Evolutionary conservation across 176 grass and related monocot genomes (phyloP).

Genomic region (Cenchrus purpureus): DNA sequence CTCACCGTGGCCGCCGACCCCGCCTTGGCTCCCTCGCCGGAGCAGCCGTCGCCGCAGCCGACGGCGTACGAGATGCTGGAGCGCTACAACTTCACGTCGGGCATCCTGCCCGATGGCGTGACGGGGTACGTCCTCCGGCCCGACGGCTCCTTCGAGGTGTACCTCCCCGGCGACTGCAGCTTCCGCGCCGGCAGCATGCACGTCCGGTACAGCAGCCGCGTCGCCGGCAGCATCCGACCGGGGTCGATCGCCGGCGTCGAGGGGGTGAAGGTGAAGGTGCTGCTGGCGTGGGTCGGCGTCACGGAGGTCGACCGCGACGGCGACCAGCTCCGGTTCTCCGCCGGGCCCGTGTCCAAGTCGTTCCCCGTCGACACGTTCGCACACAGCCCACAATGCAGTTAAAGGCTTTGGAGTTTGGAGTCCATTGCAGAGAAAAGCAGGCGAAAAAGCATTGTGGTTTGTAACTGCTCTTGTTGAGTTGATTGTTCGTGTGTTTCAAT

Average conservation of each 20-base stretch:
- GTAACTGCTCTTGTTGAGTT: too few species aligned
- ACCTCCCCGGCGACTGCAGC: conserved; percentile 45
- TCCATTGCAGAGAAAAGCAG: not conserved
- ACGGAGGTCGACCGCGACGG: conserved; percentile 24
- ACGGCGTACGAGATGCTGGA: conserved; percentile 64
- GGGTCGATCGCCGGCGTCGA: conserved; percentile 21
- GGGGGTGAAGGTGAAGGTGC: conserved; percentile 57
- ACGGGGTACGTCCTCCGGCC: conserved; percentile 32
- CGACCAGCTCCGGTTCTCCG: conserved; percentile 43
- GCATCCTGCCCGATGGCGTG: conserved; percentile 57
- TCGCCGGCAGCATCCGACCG: conserved; percentile 38
- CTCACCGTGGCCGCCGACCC: not conserved
- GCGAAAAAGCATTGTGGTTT: not conserved
- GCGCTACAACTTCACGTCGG: conserved; percentile 53
- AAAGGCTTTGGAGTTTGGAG: not conserved
- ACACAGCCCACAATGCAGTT: conserved; percentile 38
- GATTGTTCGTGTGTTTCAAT: not conserved
- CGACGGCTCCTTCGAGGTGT: conserved; percentile 63
- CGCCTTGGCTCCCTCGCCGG: not conserved
- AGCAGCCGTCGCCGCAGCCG: not conserved
- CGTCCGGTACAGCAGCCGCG: conserved; percentile 41
- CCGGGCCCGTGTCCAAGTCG: conserved; percentile 39
- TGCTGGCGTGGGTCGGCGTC: conserved; percentile 50
- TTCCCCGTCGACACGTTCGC: conserved; percentile 54
- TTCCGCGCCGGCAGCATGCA: conserved; percentile 35